Evolutionary conservation across 2,329 filamentous ascomycete genomes (phyloP).

Genomic region (Aureobasidium mangrovei): DNA sequence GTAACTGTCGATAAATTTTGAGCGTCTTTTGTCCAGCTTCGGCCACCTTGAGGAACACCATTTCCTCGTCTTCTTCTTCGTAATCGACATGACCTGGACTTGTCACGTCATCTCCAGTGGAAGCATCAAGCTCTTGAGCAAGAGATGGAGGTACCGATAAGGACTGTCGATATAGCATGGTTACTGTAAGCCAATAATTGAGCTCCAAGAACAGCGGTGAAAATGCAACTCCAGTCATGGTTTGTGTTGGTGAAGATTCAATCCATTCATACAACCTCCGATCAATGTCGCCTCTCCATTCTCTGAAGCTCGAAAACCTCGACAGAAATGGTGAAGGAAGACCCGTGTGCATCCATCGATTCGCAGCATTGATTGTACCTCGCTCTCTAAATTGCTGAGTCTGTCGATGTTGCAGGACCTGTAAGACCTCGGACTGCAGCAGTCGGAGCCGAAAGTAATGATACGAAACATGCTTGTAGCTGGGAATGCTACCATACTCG

Average conservation of each 20-base stretch:
- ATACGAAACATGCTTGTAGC: slow-evolving; percentile 83
- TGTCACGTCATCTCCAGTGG: slow-evolving; percentile 46
- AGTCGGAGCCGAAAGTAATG: slow-evolving; percentile 87
- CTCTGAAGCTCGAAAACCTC: slow-evolving; percentile 74
- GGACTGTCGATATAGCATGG: slow-evolving; percentile 90
- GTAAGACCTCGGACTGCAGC: slow-evolving; percentile 87
- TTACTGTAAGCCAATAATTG: slow-evolving; percentile 96
- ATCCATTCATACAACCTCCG: slow-evolving; percentile 79
- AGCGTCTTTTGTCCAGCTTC: slow-evolving; percentile 91
- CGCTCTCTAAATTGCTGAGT: slow-evolving; percentile 65
- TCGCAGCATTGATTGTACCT: slow-evolving; percentile 51
- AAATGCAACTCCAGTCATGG: slow-evolving; percentile 79
- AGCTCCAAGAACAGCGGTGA: slow-evolving; percentile 83
- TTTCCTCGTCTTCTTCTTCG: slow-evolving; percentile 71
- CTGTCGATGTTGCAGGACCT: slow-evolving; percentile 88
- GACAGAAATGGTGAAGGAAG: slow-evolving; percentile 78
- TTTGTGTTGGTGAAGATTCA: slow-evolving; percentile 64
- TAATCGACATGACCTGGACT: slow-evolving; percentile 46
- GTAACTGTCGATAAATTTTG: slow-evolving; percentile 80
- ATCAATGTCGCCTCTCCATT: slow-evolving; percentile 84
- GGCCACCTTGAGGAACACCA: slow-evolving; percentile 88
- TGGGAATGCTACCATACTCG: slow-evolving; percentile 40
- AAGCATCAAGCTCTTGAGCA: slow-evolving; percentile 61
- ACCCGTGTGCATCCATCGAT: slow-evolving; percentile 67
- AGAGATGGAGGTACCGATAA: slow-evolving; percentile 74